Conservation (phyloP, 306 rosid genomes). For the Rosa rugosa region DNA sequence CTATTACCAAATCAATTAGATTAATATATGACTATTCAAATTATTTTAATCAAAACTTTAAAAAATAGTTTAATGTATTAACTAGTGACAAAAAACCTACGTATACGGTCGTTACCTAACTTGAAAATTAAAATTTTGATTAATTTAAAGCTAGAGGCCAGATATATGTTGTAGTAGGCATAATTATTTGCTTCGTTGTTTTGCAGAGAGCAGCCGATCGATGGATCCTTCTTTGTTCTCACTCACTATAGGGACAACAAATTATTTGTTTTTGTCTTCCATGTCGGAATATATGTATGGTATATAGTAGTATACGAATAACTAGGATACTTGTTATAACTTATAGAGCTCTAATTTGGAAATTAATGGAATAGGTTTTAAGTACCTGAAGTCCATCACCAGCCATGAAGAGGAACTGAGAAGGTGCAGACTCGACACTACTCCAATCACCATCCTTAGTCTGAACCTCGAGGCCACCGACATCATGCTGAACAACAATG, state of each 20-base stretch:
- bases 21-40: no score
- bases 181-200: no score
- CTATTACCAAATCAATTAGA: not conserved
- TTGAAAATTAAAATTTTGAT: no score
- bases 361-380: no score
- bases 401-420: not conserved
- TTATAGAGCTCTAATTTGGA: no score
- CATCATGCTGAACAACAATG: conserved; percentile 5
- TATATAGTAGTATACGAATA: no score
- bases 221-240: not conserved
- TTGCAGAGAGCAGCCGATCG: not conserved
- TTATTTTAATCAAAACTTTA: not conserved
- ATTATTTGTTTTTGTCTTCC: no score
- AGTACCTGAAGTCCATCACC: conserved; percentile 12
- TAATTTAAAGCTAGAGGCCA: no score
- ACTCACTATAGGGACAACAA: no score
- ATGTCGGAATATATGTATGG: no score
- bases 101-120: no score
- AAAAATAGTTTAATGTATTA: not conserved
- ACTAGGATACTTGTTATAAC: no score
- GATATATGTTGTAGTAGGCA: not conserved
- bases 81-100: not conserved
- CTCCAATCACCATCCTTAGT: conserved; percentile 7
- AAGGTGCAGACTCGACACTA: not conserved
- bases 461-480: conserved; percentile 5